Conservation (phyloP, 345 rosid genomes). For the Linum trigynum region DNA sequence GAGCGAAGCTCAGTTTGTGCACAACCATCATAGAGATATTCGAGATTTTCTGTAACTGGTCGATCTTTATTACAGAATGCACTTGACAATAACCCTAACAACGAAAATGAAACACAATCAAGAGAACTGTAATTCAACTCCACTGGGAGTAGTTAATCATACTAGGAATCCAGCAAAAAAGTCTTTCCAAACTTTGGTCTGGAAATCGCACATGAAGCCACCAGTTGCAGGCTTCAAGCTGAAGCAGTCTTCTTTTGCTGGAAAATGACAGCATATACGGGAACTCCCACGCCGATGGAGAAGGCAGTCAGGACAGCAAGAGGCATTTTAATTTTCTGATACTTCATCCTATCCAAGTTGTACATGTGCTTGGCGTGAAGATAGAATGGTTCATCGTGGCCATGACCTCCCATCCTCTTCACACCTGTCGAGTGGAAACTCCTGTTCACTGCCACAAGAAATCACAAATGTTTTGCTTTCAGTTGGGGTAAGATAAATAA, state of each 20-base stretch:
- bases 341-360: constrained; percentile 86
- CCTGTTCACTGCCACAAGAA: constrained; percentile 15
- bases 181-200: neutral
- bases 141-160: too few relatives aligned
- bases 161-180: neutral
- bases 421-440: constrained; percentile 53
- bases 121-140: too few relatives aligned
- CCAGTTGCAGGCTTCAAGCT: neutral
- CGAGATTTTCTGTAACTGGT: too few relatives aligned
- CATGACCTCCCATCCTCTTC: constrained; percentile 74
- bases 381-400: constrained; percentile 65
- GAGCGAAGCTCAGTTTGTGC: constrained; percentile 28
- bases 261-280: constrained; percentile 82
- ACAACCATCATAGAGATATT: too few relatives aligned
- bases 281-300: constrained; percentile 77
- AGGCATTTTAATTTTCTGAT: constrained; percentile 73
- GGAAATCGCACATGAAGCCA: neutral
- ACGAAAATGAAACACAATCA: too few relatives aligned
- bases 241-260: constrained; percentile 94
- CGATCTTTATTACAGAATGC: too few relatives aligned
- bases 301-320: constrained; percentile 78
- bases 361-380: constrained; percentile 95
- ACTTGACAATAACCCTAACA: too few relatives aligned
- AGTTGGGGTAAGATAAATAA: neutral
- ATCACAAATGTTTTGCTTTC: neutral